These are phyloP conservation scores for Boletus eberwhitei DNA, from an alignment of 768 basidiomycete species.

Conservation along the genomic window DNA sequence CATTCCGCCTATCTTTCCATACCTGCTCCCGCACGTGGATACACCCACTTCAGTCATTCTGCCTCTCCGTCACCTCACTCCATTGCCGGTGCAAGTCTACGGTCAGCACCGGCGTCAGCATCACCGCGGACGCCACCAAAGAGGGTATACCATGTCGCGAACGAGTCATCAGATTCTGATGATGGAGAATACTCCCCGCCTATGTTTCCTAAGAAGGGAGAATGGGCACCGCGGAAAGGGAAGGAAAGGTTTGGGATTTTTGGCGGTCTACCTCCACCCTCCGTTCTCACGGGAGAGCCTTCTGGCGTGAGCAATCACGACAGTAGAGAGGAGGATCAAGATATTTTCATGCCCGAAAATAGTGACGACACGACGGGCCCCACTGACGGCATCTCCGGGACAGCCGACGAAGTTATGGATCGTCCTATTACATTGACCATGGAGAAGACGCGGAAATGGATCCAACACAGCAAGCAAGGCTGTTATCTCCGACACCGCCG, in stretches of 20 bases:
- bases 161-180: conserved; percentile 31
- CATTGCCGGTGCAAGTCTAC: not conserved
- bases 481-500: conserved; percentile 27
- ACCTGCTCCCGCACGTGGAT: conserved; percentile 8
- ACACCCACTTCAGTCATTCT: conserved; percentile 1
- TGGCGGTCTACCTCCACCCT: conserved; percentile 7
- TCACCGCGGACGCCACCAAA: conserved; percentile 36
- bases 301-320: conserved; percentile 2
- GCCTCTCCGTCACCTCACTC: conserved; percentile 13
- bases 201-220: conserved; percentile 31
- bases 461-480: conserved; percentile 3
- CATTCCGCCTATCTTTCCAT: conserved; percentile 23
- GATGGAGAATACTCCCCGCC: conserved; percentile 34
- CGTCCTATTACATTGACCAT: conserved; percentile 18
- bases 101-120: conserved; percentile 3
- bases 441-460: conserved; percentile 8
- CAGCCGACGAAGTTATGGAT: conserved; percentile 28
- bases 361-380: not conserved
- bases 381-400: conserved; percentile 15
- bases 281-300: conserved; percentile 10
- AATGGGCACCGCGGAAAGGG: conserved; percentile 14
- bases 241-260: conserved; percentile 6
- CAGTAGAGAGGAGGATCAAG: not conserved
- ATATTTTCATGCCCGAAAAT: not conserved
- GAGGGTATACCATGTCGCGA: conserved; percentile 41